A percentile compares a stretch with the other conserved stretches of the same genome.
These are phyloP conservation scores for Penicillium sp. DNA, from an alignment of 2,329 filamentous ascomycete genomes.

Conservation along the genomic window DNA sequence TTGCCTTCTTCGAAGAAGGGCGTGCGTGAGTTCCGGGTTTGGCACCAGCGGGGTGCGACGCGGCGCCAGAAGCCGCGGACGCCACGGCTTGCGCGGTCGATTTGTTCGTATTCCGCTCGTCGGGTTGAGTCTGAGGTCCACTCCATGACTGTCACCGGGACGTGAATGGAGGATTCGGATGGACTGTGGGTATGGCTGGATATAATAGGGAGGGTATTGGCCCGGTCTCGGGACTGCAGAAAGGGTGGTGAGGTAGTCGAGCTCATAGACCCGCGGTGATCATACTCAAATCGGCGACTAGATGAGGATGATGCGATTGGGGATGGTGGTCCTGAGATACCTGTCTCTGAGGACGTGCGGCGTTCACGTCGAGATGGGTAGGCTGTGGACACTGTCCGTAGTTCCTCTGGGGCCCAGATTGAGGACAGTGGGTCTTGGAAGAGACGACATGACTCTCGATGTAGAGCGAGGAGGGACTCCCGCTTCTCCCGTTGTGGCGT, in stretches of 20 bases:
- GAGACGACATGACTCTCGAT: conserved; percentile 43
- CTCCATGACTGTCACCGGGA: conserved; percentile 44
- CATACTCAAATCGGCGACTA: conserved; percentile 12
- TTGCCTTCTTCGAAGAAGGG: conserved; percentile 47
- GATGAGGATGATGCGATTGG: conserved; percentile 17
- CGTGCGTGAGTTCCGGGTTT: conserved; percentile 30
- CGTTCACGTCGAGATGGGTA: conserved; percentile 9
- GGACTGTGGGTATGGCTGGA: conserved; percentile 21
- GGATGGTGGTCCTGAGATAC: conserved; percentile 19
- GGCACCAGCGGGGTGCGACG: conserved; percentile 43
- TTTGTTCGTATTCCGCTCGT: conserved; percentile 53
- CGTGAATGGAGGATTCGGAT: conserved; percentile 22
- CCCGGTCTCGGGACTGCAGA: conserved; percentile 10
- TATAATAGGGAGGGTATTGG: conserved; percentile 17
- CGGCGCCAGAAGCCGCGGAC: conserved; percentile 44
- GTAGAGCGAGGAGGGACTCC: conserved; percentile 38
- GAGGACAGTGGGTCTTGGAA: conserved; percentile 31
- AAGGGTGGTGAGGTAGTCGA: conserved; percentile 6
- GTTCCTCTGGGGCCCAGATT: conserved; percentile 1
- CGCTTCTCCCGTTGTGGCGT: conserved; percentile 26
- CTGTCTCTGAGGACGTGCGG: conserved; percentile 16
- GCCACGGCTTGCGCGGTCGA: conserved; percentile 47
- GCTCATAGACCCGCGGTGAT: conserved; percentile 14
- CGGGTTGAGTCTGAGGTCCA: conserved; percentile 49
- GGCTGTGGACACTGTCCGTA: conserved; percentile 8